A percentile compares a stretch with the other conserved stretches of the same genome.
Conservation (phyloP, 352 stramenopile species). For the Globisporangium rhizosaccharum region DNA sequence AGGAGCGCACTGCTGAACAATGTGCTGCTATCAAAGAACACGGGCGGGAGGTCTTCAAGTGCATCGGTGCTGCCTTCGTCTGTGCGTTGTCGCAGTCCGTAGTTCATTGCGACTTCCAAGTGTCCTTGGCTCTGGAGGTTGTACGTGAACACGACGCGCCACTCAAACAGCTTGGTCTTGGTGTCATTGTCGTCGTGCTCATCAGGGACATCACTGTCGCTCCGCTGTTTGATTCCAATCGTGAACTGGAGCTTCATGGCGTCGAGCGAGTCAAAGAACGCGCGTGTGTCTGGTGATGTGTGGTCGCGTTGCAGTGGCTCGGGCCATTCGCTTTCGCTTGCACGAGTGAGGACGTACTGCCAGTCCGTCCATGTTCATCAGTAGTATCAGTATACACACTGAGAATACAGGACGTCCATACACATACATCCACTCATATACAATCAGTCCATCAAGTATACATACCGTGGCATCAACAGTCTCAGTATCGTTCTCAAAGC, state of each 20-base stretch:
- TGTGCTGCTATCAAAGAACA: slow-evolving; percentile 41
- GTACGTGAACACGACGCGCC: slow-evolving; percentile 60
- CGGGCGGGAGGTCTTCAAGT: slow-evolving; percentile 27
- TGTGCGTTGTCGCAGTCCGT: slow-evolving; percentile 22
- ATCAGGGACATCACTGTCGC: neutral
- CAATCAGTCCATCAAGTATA: neutral
- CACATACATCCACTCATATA: too few relatives aligned
- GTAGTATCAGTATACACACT: too few relatives aligned
- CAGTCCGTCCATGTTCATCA: neutral
- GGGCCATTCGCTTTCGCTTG: slow-evolving; percentile 44
- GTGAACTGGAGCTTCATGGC: slow-evolving; percentile 56
- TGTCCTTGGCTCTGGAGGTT: slow-evolving; percentile 68
- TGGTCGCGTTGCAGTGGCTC: slow-evolving; percentile 27
- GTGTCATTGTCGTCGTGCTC: neutral
- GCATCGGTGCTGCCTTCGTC: slow-evolving; percentile 6
- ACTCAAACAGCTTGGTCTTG: slow-evolving; percentile 35
- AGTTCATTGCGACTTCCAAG: slow-evolving; percentile 59
- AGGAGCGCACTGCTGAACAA: slow-evolving; percentile 43
- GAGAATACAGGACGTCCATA: too few relatives aligned
- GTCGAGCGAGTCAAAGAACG: slow-evolving; percentile 64
- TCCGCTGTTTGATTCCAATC: slow-evolving; percentile 26
- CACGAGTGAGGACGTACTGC: slow-evolving; percentile 40
- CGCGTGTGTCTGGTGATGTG: slow-evolving; percentile 27
- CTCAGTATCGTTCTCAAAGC: slow-evolving; percentile 22
- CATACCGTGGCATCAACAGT: slow-evolving; percentile 17